Evolutionary conservation across 345 rosid genomes (phyloP), one percentile per base, ranked within the genome.

Genomic region (Dimocarpus longan): DNA sequence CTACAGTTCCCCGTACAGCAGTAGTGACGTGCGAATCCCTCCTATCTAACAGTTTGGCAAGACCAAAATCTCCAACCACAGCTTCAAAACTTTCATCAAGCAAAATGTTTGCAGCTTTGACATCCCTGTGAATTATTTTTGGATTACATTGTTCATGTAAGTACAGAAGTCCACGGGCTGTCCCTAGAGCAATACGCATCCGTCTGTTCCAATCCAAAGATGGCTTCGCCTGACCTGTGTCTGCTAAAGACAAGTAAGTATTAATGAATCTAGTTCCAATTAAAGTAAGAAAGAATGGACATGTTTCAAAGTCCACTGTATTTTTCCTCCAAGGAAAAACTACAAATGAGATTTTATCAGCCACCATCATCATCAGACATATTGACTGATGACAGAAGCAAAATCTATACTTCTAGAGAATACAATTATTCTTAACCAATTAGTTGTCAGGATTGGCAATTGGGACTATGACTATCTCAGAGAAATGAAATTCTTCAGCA

Each of bases 141-240:
- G 99, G 99, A 79, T 90, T 94, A 80, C 97, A 91, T 62, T 94
- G 98, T 78, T 96, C 98, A n/a, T 96, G 99, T 68, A 94, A 87
- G 86, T 96, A 96, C 19, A 92, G 78, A 75, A 96, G 97, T 63
- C 99, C 99, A 42, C 98, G 92, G n/a, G 98, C 93, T 70, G 99
- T 88, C 7, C 97, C 99, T 0, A 87, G 80, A 18, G 95, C 94
- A 56, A 96, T 88, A 64, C 74, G 72, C 85, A 92, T 86, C 62
- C 98, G 88, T 76, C 90, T 84, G 54, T 84, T 96, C 99, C 99
- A 96, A 71, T 92, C 96, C 70, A 96, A 79, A 72, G 89, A 84
- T 3, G 98, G 97, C 82, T 89, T 94, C 66, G 80, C 98, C 75
- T 78, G 82, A 73, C 78, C 73, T 74, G 83, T 79, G 46, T 89